These are phyloP conservation scores for Ottelia alismoides DNA, from an alignment of 106 monocot genomes.

Conservation along the genomic window DNA sequence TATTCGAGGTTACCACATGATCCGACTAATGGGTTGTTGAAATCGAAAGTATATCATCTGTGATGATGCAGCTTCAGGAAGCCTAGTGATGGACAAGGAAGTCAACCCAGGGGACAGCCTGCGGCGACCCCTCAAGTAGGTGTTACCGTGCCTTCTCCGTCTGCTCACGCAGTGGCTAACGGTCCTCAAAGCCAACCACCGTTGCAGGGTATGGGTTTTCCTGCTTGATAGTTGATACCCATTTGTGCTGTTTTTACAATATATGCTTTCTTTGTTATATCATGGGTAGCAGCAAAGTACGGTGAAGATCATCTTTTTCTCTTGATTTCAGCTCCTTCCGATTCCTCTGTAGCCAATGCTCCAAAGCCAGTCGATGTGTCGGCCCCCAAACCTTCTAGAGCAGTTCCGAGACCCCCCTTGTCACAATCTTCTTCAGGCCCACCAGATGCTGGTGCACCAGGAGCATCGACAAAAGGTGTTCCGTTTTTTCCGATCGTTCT, in stretches of 20 bases:
- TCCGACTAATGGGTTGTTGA: not conserved
- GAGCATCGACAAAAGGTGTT: constrained; percentile 44
- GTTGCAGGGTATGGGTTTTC: constrained; percentile 22
- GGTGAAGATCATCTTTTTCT: not conserved
- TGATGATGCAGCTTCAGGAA: constrained; percentile 71
- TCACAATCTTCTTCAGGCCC: constrained; percentile 19
- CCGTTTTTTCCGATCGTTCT: not conserved
- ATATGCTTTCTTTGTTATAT: not conserved
- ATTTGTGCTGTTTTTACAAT: not conserved
- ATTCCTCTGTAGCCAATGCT: constrained; percentile 2
- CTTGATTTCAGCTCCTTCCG: constrained; percentile 15
- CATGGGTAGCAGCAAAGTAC: not conserved
- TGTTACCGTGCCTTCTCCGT: not conserved
- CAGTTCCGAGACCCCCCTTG: constrained; percentile 25
- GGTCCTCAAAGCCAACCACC: constrained; percentile 20
- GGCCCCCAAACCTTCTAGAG: constrained; percentile 8
- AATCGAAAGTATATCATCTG: constrained; percentile 2
- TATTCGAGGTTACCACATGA: not conserved
- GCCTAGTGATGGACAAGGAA: constrained; percentile 60
- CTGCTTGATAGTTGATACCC: not conserved
- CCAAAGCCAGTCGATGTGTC: constrained; percentile 23
- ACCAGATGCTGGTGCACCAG: constrained; percentile 15
- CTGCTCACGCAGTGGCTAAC: constrained; percentile 23
- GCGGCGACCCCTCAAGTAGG: constrained; percentile 6
- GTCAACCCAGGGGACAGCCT: constrained; percentile 29